Evolutionary conservation across 2,329 filamentous ascomycete genomes (phyloP).

Genomic region (Emmonsia crescens): DNA sequence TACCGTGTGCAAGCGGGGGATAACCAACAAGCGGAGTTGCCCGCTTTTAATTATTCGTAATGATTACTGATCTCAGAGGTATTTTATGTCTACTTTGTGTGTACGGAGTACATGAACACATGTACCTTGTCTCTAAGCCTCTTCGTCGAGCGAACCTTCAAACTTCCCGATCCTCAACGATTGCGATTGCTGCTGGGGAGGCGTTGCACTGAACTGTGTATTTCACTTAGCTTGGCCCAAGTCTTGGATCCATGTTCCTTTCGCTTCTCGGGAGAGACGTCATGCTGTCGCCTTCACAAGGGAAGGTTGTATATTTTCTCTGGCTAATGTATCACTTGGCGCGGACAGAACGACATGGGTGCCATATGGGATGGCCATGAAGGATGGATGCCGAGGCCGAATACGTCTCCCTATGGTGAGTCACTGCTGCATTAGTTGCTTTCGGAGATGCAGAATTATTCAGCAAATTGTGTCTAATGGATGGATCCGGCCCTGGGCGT

Average conservation of each 20-base stretch:
- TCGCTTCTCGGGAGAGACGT: not conserved
- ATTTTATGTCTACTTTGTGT: not conserved
- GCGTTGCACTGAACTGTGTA: not conserved
- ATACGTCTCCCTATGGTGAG: not conserved
- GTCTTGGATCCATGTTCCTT: not conserved
- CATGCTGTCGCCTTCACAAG: not conserved
- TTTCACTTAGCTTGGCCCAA: not conserved
- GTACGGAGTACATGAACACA: not conserved
- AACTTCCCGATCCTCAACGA: not conserved
- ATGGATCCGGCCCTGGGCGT: not conserved
- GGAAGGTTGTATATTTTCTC: not conserved
- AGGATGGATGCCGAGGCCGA: not conserved
- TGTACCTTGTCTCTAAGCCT: not conserved
- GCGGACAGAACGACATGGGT: not conserved
- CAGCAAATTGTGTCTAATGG: not conserved
- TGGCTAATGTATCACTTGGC: not conserved
- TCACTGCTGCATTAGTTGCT: not conserved
- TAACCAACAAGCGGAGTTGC: not conserved
- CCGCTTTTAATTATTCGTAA: not conserved
- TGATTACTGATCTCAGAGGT: not conserved
- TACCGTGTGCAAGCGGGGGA: not conserved
- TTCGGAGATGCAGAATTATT: not conserved
- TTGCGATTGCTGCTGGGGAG: not conserved
- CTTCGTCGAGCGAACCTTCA: not conserved
- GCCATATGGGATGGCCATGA: not conserved